Evolutionary conservation across 1,284 basidiomycete genomes (phyloP), one percentile per base, ranked within the genome.

Genomic region (Cryptococcus jaspeensis): DNA sequence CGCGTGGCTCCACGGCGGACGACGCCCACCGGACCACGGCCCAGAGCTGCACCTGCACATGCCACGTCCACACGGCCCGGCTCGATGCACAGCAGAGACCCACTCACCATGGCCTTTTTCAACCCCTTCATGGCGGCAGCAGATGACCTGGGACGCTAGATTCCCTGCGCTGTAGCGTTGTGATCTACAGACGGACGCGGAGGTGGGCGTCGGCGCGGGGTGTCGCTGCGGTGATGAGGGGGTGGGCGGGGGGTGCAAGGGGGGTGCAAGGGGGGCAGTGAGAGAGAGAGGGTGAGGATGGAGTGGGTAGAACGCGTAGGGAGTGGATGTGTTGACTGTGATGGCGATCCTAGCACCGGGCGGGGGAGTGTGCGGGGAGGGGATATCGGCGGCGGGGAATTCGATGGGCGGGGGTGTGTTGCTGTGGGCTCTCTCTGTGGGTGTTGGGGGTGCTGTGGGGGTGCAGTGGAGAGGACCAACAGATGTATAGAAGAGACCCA

Each of bases 41-140:
- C 28, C 28, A 32, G 5, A 32, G 28, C 28, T 32, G 28, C 28
- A 32, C 28, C 28, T 5, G 28, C 28, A 32, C 28, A 32, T 32
- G 9, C 5, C 28, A 32, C 28, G 28, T 9, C 28, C 28, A 32
- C 28, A 32, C 28, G 28, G 28, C 9, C 28, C 28, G 9, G 5
- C 4, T 9, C 28, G 28, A 32, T 4, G 28, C 28, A 32, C 28
- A 32, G 9, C 28, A 9, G 28, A 32, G 28, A 32, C 35, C n/a
- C 49, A 76, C 74, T 73, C 70, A 92, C 91, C 76, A 92, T 81
- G 64, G 87, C 87, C 81, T 92, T 93, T 84, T 89, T 92, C 74
- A 94, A 81, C 64, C 86, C 86, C 81, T 93, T 94, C 91, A 94
- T 94, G 61, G 62, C 72, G 42, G n/a, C 5, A 38, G 37, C n/a